Conservation (phyloP, 768 basidiomycete species). For the Paxillus rubicundulus region DNA sequence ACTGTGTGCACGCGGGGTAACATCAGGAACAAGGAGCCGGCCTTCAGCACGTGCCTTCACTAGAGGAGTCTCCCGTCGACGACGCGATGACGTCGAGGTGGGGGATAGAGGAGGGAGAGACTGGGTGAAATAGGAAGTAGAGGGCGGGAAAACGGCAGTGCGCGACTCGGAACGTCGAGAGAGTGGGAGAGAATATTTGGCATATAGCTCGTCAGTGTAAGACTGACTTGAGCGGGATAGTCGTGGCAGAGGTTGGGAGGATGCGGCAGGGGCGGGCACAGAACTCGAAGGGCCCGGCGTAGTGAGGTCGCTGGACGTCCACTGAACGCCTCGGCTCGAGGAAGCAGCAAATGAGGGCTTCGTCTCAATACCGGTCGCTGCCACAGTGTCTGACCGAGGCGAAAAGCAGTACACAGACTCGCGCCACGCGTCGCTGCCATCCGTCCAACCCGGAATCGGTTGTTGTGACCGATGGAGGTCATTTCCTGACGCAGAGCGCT, state of each 20-base stretch:
- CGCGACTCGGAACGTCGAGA: constrained; percentile 54
- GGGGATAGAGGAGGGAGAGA: constrained; percentile 38
- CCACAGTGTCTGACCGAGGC: constrained; percentile 36
- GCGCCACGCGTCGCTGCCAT: constrained; percentile 67
- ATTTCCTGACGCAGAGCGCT: constrained; percentile 34
- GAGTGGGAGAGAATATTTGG: constrained; percentile 55
- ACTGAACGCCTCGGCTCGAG: constrained; percentile 51
- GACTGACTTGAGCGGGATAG: constrained; percentile 33
- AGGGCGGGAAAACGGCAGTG: constrained; percentile 36
- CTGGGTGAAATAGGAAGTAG: constrained; percentile 35
- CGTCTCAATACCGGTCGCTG: constrained; percentile 25
- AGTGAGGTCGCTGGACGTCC: constrained; percentile 37
- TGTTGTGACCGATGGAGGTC: constrained; percentile 36
- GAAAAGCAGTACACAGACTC: constrained; percentile 56
- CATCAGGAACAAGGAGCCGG: constrained; percentile 55
- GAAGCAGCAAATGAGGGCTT: constrained; percentile 49
- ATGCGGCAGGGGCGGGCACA: constrained; percentile 21
- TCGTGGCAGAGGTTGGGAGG: constrained; percentile 23
- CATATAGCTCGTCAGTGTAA: constrained; percentile 47
- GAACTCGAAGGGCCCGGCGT: constrained; percentile 24
- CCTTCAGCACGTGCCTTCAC: constrained; percentile 63
- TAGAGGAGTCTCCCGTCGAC: constrained; percentile 50
- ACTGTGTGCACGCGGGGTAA: constrained; percentile 34
- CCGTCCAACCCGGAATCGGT: constrained; percentile 66
- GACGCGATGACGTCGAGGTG: constrained; percentile 33